Percentiles rank a stretch among this genome's conserved stretches.
phyloP scores from a whole-genome alignment of 1,139 yeast genomes.

The Spathaspora sp. region DNA sequence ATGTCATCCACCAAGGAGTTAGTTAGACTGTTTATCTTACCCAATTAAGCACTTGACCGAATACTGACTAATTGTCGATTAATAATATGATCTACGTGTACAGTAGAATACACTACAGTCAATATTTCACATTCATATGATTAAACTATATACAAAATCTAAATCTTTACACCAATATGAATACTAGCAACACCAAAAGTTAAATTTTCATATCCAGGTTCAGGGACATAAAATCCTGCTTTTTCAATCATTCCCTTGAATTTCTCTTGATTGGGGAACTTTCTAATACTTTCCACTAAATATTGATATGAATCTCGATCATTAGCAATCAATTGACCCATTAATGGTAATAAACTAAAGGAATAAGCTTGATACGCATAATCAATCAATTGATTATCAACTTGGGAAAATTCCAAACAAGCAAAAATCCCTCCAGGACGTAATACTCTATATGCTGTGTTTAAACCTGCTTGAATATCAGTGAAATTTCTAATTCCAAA shows the following conservation, averaged over 20 bases:
- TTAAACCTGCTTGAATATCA: conserved; percentile 86
- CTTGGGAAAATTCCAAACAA: conserved; percentile 92
- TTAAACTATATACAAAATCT: too few relatives aligned
- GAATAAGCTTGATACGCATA: conserved; percentile 84
- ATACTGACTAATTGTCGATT: too few relatives aligned
- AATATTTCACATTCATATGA: too few relatives aligned
- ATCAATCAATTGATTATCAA: conserved; percentile 75
- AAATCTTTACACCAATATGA: conserved; percentile 89
- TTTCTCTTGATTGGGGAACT: conserved; percentile 89
- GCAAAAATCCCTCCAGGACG: conserved; percentile 97
- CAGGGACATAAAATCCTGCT: conserved; percentile 88
- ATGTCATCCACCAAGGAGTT: too few relatives aligned
- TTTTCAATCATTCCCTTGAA: conserved; percentile 90
- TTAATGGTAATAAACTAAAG: conserved; percentile 80
- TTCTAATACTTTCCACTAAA: conserved; percentile 87
- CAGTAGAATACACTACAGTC: too few relatives aligned
- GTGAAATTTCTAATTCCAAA: conserved; percentile 98
- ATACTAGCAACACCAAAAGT: conserved; percentile 97
- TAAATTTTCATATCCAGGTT: conserved; percentile 88
- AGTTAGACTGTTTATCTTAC: too few relatives aligned
- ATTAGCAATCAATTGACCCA: conserved; percentile 94
- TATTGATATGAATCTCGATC: conserved; percentile 96
- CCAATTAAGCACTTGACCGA: too few relatives aligned
- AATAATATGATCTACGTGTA: too few relatives aligned
- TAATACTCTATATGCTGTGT: conserved; percentile 90